Base-by-base conservation (phyloP, 768 basidiomycete genomes). In the Trametes punicea region DNA sequence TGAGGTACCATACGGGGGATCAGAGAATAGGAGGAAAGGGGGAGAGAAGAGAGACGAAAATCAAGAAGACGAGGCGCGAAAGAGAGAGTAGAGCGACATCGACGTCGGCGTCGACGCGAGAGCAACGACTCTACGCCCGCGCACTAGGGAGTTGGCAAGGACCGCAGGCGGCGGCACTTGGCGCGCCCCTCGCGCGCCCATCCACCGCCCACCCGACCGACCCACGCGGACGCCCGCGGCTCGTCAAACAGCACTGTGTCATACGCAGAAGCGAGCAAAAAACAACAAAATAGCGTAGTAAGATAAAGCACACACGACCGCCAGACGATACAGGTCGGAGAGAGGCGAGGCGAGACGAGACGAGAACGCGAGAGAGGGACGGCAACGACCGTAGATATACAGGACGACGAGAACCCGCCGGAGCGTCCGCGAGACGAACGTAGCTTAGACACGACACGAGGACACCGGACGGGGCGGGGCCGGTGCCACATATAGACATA, bases 401-500 rank as follows among this genome's bases (percentile, higher is more conserved):
- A 44, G 11, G 26, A 11, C 25, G 31, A 57, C 10, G 40, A 59
- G 54, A 60, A 55, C 48, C 53, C 53, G 53, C 52, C 48, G 30
- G 36, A 55, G 53, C 53, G 58, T 60, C 58, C 58, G 40, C 47
- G 38, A 52, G 40, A 41, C 45, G 56, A 40, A 49, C 57, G 56
- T 47, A 50, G 40, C 20, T 44, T 48, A 54, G 46, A 54, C 48
- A 54, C 15, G 36, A 38, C 36, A n/a, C n/a, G 34, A n/a, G n/a
- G 30, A 49, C 40, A 59, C 47, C 53, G 40, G n/a, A n/a, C n/a
- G n/a, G n/a, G n/a, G n/a, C n/a, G 36, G 33, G 45, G 49, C 44
- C 53, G 48, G 38, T n/a, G n/a, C n/a, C n/a, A n/a, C n/a, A 45
- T 50, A 55, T 55, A 60, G 53, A 60, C 51, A 55, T 60, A 58